phyloP scores from a whole-genome alignment of 2,329 filamentous ascomycete genomes.

The Xylariaceae sp. region DNA sequence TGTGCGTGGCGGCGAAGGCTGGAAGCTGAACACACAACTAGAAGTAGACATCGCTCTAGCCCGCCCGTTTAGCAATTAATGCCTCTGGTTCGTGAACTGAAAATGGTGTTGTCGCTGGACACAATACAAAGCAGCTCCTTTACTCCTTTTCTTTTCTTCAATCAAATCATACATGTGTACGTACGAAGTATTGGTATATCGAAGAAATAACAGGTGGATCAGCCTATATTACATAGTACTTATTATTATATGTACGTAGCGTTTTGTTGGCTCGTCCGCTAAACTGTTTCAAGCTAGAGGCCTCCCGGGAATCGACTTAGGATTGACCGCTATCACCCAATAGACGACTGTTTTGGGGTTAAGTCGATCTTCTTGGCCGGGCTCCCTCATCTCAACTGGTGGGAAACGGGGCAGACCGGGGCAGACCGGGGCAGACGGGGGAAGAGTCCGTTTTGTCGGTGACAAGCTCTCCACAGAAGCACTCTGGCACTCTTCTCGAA shows the following conservation, averaged over 20 bases:
- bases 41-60: too few species aligned
- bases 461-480: not conserved
- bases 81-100: too few species aligned
- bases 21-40: too few species aligned
- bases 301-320: constrained; percentile 11
- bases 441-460: constrained; percentile 12
- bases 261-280: constrained; percentile 18
- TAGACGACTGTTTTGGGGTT: not conserved
- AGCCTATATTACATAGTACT: too few species aligned
- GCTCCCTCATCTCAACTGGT: constrained; percentile 20
- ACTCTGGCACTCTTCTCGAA: not conserved
- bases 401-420: not conserved
- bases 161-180: not conserved
- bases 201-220: constrained; percentile 13
- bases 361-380: not conserved
- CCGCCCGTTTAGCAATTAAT: too few species aligned
- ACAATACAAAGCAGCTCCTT: too few species aligned
- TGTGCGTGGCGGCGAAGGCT: too few species aligned
- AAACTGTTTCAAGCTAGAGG: constrained; percentile 10
- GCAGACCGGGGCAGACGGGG: not conserved
- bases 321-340: not conserved
- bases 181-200: not conserved
- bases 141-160: not conserved
- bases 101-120: too few species aligned
- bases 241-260: too few species aligned